Conservation (phyloP, 352 stramenopile genomes). For the Saprolegnia diclina region DNA sequence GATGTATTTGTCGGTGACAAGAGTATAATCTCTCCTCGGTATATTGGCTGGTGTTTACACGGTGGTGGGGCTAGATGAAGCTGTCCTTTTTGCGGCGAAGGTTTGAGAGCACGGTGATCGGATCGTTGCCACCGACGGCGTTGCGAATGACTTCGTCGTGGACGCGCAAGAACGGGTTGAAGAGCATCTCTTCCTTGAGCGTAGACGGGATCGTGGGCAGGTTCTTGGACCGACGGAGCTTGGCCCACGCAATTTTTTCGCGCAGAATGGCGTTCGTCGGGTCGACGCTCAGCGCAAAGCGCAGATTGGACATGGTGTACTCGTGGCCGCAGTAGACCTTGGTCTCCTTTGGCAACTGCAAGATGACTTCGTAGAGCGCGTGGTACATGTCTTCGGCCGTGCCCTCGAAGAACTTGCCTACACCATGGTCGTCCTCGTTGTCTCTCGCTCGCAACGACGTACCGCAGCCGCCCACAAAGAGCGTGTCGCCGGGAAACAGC, state of each 20-base stretch:
- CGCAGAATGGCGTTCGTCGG: constrained; percentile 82
- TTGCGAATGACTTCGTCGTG: constrained; percentile 80
- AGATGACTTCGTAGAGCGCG: constrained; percentile 81
- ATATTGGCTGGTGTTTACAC: not conserved
- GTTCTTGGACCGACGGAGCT: constrained; percentile 69
- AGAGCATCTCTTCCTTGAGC: constrained; percentile 79
- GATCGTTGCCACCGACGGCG: constrained; percentile 66
- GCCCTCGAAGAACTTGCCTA: constrained; percentile 80
- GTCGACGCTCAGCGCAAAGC: constrained; percentile 91
- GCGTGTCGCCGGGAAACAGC: constrained; percentile 84
- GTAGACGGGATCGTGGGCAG: constrained; percentile 90
- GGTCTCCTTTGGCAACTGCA: constrained; percentile 79
- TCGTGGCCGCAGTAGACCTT: constrained; percentile 87
- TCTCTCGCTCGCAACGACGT: not conserved
- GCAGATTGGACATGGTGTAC: constrained; percentile 92
- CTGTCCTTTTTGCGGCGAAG: constrained; percentile 68
- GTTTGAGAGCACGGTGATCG: constrained; percentile 74
- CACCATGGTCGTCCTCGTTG: not conserved
- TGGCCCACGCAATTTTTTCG: constrained; percentile 81
- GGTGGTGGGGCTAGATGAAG: constrained; percentile 15
- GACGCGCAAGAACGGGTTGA: constrained; percentile 82
- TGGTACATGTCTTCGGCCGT: constrained; percentile 85
- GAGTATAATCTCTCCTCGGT: not conserved
- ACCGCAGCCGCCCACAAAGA: constrained; percentile 80
- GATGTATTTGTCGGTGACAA: not conserved